Base-by-base conservation (phyloP, 495 filamentous ascomycete species). In the Penicillium ochrochloron region DNA sequence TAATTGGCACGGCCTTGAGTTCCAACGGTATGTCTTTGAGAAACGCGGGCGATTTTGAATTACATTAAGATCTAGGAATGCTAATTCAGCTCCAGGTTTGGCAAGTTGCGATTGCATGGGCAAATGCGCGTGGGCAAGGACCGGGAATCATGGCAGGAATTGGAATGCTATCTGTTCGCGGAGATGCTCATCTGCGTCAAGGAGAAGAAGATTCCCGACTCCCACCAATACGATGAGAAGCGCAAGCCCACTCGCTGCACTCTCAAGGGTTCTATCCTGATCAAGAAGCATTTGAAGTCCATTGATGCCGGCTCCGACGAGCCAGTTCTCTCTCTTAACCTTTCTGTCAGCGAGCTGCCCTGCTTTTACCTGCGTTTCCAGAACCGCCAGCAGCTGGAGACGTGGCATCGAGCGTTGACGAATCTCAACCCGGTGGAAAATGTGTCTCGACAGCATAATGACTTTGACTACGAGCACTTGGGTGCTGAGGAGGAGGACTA, bases 151-250 rank as follows among this genome's bases (percentile, higher is more conserved):
- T 99, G 95, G 95, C 95, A 99, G 80, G 96, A 99, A 72, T 77
- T 99, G 58, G 93, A 98, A 74, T 99, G 96, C 75, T 99, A 92
- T 77, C 85, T 99, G 23, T 99, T 98, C 72, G 91, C 90, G 4
- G 95, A 98, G 77, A 99, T 99, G 95, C 93, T 99, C 57, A 99
- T 99, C 66, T 99, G 95, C 74, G 93, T 98, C 63, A 99, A 97
- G 77, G 95, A 98, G 72, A 97, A 97, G 84, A 96, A 93, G 75
- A 75, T 82, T 29, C 66, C 80, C 5, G 82, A 84, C 8, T 83
- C 89, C 66, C 85, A 87, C 41, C 85, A 86, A 29, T 80, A 79
- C 27, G 80, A 84, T 34, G 86, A 88, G 5, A 83, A 80, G 69
- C 83, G 79, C 51, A 95, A 90, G 74, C 75, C 84, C 8, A 88